Conservation (phyloP, 75 land plant genomes). For the Cupressus sempervirens region DNA sequence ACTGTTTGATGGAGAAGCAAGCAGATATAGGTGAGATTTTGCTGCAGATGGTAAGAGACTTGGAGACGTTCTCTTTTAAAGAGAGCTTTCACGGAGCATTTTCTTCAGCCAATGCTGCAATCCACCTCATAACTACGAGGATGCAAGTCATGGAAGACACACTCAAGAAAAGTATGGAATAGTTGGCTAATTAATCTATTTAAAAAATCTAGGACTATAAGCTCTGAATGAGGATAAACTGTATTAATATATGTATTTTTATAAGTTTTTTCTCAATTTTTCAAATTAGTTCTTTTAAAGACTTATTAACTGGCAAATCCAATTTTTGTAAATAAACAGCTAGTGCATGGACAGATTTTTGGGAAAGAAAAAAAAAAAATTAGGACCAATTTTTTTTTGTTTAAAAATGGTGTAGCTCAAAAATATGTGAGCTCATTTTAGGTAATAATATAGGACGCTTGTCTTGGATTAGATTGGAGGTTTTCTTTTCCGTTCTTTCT, state of each 20-base stretch:
- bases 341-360: not conserved
- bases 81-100: constrained; percentile 98
- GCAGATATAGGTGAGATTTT: constrained; percentile 85
- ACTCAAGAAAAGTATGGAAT: not conserved
- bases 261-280: not conserved
- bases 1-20: constrained; percentile 58
- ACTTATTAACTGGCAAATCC: not conserved
- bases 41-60: constrained; percentile 75
- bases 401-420: not conserved
- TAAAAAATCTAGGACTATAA: not conserved
- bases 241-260: not conserved
- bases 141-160: constrained; percentile 24
- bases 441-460: no score
- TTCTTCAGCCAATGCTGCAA: constrained; percentile 93
- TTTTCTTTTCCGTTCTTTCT: no score
- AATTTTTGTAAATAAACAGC: not conserved
- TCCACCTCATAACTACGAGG: constrained; percentile 59
- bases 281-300: not conserved
- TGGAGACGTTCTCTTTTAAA: constrained; percentile 81
- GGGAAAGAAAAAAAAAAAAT: not conserved
- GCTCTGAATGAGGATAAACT: not conserved
- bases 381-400: not conserved
- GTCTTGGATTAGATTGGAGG: no score
- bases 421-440: no score
- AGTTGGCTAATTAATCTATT: not conserved